Percentiles rank a stretch among this genome's conserved stretches.
These are phyloP conservation scores for Citrullus mucosospermus DNA, from an alignment of 306 rosid species.

Conservation along the genomic window DNA sequence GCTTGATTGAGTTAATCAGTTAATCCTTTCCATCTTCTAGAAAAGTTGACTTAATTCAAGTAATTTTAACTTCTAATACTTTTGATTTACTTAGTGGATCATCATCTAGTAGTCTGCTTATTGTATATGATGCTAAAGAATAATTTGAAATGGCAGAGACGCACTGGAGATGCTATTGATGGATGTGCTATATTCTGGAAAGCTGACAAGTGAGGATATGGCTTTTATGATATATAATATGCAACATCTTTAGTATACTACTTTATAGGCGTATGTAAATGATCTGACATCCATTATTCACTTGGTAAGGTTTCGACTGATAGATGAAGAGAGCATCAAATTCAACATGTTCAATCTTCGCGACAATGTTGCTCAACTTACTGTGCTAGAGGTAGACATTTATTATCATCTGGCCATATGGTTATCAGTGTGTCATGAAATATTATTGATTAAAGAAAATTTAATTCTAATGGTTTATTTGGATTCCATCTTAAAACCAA, in stretches of 20 bases:
- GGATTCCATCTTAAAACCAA: no score
- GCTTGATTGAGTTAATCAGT: not conserved
- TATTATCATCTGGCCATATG: constrained; percentile 8
- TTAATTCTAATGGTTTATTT: not conserved
- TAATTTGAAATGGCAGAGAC: constrained; percentile 42
- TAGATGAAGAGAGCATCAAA: constrained; percentile 54
- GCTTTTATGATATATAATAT: not conserved
- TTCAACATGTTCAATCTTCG: constrained; percentile 67
- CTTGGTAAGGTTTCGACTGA: constrained; percentile 42
- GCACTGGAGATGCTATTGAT: constrained; percentile 63
- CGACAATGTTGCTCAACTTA: constrained; percentile 83
- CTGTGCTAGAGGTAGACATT: constrained; percentile 62
- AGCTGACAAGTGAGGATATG: constrained; percentile 42
- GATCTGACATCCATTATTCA: constrained; percentile 2
- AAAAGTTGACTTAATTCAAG: not conserved
- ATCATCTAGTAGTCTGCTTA: not conserved
- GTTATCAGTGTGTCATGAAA: not conserved
- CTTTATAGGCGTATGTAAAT: constrained; percentile 3
- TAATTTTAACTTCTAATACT: not conserved
- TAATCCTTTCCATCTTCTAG: not conserved
- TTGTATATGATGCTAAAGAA: not conserved
- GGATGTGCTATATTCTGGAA: constrained; percentile 92
- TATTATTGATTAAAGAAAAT: not conserved
- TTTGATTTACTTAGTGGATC: not conserved
- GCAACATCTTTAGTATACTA: not conserved